These are phyloP conservation scores for Moniliophthora roreri DNA, from an alignment of 1,284 basidiomycete species.

Conservation along the genomic window DNA sequence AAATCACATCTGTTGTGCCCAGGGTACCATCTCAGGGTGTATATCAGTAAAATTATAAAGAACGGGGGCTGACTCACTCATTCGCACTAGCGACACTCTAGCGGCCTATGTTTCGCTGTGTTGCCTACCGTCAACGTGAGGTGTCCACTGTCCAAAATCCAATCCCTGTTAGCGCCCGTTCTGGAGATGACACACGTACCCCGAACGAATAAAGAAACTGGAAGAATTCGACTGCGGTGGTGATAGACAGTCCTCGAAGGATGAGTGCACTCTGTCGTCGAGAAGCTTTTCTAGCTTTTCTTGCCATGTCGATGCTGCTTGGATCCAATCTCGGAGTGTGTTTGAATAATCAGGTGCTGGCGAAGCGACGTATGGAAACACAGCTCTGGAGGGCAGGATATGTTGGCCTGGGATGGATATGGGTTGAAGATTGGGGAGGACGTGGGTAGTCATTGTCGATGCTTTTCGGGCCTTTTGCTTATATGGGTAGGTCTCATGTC, in stretches of 20 bases:
- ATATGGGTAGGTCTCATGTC: too few relatives aligned
- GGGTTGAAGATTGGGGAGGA: too few relatives aligned
- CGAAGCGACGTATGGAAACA: neutral
- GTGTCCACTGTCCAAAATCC: neutral
- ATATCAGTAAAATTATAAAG: too few relatives aligned
- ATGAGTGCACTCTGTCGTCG: slow-evolving; percentile 2
- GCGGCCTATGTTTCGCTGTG: slow-evolving; percentile 2
- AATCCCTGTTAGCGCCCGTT: neutral
- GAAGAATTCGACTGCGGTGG: slow-evolving; percentile 1
- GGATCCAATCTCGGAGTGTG: neutral
- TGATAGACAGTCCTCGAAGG: slow-evolving; percentile 1
- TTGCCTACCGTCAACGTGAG: slow-evolving; percentile 8
- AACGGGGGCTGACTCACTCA: neutral
- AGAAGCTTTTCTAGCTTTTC: neutral
- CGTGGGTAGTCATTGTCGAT: too few relatives aligned
- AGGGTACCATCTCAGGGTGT: too few relatives aligned
- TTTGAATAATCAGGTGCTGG: neutral
- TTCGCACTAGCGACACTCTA: slow-evolving; percentile 6
- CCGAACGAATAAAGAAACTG: slow-evolving; percentile 3
- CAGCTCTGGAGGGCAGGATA: slow-evolving; percentile 1
- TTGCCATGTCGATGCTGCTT: neutral
- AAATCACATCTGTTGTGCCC: too few relatives aligned
- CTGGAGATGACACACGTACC: slow-evolving; percentile 1
- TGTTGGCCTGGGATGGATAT: neutral
- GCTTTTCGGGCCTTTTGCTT: too few relatives aligned